Conservation (phyloP, 805 yeast species). For the Wickerhamomyces alni region DNA sequence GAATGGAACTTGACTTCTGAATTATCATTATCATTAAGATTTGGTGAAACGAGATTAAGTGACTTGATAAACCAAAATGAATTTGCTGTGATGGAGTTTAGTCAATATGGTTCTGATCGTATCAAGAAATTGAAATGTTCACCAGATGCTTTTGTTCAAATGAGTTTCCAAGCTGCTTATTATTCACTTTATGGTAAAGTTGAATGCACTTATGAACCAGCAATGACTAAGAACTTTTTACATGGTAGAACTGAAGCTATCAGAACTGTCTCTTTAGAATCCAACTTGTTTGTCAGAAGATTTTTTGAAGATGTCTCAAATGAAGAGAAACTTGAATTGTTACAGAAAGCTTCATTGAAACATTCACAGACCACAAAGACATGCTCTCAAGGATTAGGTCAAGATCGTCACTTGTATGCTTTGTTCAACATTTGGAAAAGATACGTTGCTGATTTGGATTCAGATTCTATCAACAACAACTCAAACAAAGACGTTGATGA, state of each 20-base stretch:
- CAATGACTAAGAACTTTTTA: constrained; percentile 83
- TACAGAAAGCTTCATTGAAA: constrained; percentile 63
- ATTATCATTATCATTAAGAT: constrained; percentile 70
- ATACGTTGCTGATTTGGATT: constrained; percentile 30
- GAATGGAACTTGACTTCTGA: constrained; percentile 86
- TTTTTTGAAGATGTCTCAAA: constrained; percentile 67
- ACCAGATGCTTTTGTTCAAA: constrained; percentile 92
- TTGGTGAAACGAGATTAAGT: constrained; percentile 84
- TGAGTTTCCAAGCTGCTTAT: constrained; percentile 90
- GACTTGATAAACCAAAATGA: constrained; percentile 89
- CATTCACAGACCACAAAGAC: constrained; percentile 65
- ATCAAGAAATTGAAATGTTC: constrained; percentile 83
- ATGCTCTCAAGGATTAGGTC: constrained; percentile 78
- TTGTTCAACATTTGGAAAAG: constrained; percentile 83
- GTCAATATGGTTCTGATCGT: constrained; percentile 60
- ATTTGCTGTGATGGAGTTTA: constrained; percentile 71
- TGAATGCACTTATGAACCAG: constrained; percentile 93
- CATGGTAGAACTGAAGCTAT: constrained; percentile 95
- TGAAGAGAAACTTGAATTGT: constrained; percentile 46
- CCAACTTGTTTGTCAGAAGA: constrained; percentile 76
- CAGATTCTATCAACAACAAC: constrained; percentile 13
- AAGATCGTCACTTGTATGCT: constrained; percentile 87
- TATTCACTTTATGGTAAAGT: constrained; percentile 89
- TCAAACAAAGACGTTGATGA: constrained; percentile 26
- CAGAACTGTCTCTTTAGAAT: constrained; percentile 75